These are phyloP conservation scores for Debaryomyces nepalensis DNA, from an alignment of 1,139 yeast species.

Conservation along the genomic window DNA sequence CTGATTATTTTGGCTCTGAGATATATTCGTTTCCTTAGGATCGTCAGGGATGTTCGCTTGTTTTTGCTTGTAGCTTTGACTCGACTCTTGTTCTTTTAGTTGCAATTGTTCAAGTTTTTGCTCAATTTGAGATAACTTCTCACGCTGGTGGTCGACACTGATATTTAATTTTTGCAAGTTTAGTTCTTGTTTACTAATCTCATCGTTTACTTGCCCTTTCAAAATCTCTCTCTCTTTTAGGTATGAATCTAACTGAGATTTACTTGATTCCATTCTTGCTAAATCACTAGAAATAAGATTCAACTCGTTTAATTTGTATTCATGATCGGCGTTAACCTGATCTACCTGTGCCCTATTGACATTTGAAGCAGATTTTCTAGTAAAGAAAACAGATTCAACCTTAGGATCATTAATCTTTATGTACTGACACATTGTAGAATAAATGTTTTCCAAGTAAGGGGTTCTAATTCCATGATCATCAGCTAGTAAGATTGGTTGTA, in stretches of 20 bases:
- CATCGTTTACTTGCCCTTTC: constrained; percentile 26
- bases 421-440: constrained; percentile 76
- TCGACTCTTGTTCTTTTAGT: constrained; percentile 22
- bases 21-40: background rate
- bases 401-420: constrained; percentile 49
- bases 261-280: constrained; percentile 25
- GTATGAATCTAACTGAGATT: constrained; percentile 24
- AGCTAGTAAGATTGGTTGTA: constrained; percentile 85
- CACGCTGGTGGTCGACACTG: constrained; percentile 21
- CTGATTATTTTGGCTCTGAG: too few species aligned
- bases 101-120: constrained; percentile 36
- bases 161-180: constrained; percentile 20
- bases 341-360: constrained; percentile 12
- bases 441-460: constrained; percentile 86
- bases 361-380: constrained; percentile 24
- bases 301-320: constrained; percentile 24
- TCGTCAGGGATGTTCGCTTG: background rate
- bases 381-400: constrained; percentile 38
- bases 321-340: constrained; percentile 14
- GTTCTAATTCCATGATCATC: constrained; percentile 86
- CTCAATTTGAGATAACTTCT: constrained; percentile 20
- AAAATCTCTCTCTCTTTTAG: constrained; percentile 29
- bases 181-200: constrained; percentile 23
- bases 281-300: constrained; percentile 27
- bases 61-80: constrained; percentile 4